Conservation (phyloP, 2,329 filamentous ascomycete genomes). For the Fusarium protoensiforme region DNA sequence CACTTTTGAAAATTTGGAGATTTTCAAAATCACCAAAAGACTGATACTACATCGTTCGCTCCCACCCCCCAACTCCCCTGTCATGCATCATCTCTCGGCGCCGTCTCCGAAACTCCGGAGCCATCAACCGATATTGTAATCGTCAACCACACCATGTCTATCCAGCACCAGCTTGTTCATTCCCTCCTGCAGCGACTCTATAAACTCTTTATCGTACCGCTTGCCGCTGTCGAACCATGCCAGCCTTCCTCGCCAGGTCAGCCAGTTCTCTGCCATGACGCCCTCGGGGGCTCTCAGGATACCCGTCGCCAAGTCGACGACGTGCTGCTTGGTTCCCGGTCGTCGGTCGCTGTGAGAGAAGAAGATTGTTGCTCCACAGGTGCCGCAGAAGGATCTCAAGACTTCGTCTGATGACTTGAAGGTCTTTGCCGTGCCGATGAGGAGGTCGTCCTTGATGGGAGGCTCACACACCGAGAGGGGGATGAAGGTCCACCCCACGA, state of each 20-base stretch:
- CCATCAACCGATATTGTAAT: conserved; percentile 42
- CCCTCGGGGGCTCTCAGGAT: conserved; percentile 58
- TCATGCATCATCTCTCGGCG: conserved; percentile 21
- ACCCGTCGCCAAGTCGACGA: conserved; percentile 57
- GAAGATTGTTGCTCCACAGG: conserved; percentile 59
- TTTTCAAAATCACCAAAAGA: conserved; percentile 8
- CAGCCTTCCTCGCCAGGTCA: conserved; percentile 57
- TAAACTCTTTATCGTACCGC: conserved; percentile 51
- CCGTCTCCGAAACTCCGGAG: conserved; percentile 28
- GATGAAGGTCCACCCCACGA: conserved; percentile 56
- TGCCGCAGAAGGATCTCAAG: conserved; percentile 57
- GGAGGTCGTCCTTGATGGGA: conserved; percentile 48
- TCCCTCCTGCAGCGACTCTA: conserved; percentile 49
- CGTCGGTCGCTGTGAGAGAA: conserved; percentile 44
- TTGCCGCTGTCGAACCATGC: conserved; percentile 49
- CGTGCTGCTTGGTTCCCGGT: conserved; percentile 44
- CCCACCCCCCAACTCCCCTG: neutral
- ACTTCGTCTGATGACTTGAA: conserved; percentile 53
- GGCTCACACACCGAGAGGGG: conserved; percentile 52
- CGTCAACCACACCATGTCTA: conserved; percentile 47
- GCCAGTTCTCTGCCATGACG: conserved; percentile 56
- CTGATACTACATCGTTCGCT: neutral
- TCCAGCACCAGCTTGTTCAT: conserved; percentile 51
- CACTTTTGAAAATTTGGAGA: neutral
- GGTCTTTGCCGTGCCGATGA: conserved; percentile 56